Evolutionary conservation across 2,329 filamentous ascomycete species (phyloP), one percentile per base, ranked within the genome.

Genomic region (Neofusicoccum cordaticola): DNA sequence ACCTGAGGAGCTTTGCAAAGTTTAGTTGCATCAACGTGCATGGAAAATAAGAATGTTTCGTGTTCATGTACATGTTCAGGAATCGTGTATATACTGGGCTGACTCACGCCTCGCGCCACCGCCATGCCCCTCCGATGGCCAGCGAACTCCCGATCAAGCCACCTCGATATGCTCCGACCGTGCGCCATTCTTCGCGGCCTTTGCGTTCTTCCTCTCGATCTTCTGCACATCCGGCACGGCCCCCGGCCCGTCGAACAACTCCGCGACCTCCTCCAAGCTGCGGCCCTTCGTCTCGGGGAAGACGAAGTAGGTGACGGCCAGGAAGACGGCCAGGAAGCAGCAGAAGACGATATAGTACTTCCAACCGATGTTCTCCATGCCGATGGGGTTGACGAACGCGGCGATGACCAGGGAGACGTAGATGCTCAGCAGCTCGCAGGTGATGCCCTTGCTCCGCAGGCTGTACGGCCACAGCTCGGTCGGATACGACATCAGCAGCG

Each of bases 391-490:
- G 9, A 65, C 50, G 13, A 67, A 67, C 13, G 66, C 64, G 15
- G 39, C 63, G 31, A 65, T 62, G 42, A 65, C 47, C 35, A 65
- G 37, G 27, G 52, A 66, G 8, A 34, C 17, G 37, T 65, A 65
- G n/a, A 61, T 48, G 63, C 53, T 37, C 37, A 65, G 37, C 27
- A 65, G 27, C 37, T 61, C 63, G 53, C 63, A 65, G 35, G 53
- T 65, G 27, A 80, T 69, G 60, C 78, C 77, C 72, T 70, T 78
- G 34, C 83, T 78, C 64, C 78, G 77, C 64, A 85, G 81, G 65
- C 75, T 73, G 71, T 80, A 81, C 4, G 79, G 78, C 37, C 81
- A 70, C 66, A 84, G 81, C 69, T 83, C 81, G 57, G 79, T 77
- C 13, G 74, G 73, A 69, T 82, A 83, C 15, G 75, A 77, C 51